phyloP scores from a whole-genome alignment of 1,139 yeast genomes.

The Candida buenavistaensis region DNA sequence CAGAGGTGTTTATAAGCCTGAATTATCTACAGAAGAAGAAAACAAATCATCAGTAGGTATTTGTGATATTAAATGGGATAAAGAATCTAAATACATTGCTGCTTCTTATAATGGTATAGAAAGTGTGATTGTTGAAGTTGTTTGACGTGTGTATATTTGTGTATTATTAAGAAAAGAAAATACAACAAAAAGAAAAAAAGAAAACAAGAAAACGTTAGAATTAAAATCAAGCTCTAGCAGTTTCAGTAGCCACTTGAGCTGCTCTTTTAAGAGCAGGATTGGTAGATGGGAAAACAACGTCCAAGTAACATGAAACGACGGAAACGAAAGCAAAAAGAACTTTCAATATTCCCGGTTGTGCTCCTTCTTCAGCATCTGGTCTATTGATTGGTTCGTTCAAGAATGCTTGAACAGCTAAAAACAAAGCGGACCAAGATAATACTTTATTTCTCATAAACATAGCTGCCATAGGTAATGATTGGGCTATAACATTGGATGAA shows the following conservation, averaged over 20 bases:
- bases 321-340: slow-evolving; percentile 48
- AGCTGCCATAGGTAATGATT: slow-evolving; percentile 70
- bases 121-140: slow-evolving; percentile 32
- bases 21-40: slow-evolving; percentile 9
- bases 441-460: slow-evolving; percentile 56
- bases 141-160: background rate
- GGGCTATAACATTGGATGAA: slow-evolving; percentile 46
- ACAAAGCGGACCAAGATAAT: slow-evolving; percentile 58
- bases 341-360: slow-evolving; percentile 46
- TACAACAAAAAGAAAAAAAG: background rate
- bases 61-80: slow-evolving; percentile 47
- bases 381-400: slow-evolving; percentile 49
- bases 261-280: slow-evolving; percentile 28
- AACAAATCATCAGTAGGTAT: slow-evolving; percentile 26
- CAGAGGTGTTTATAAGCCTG: slow-evolving; percentile 24
- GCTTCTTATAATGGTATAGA: slow-evolving; percentile 45
- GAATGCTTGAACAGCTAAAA: slow-evolving; percentile 51
- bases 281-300: slow-evolving; percentile 41
- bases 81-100: slow-evolving; percentile 29
- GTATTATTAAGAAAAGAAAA: background rate
- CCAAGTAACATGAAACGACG: slow-evolving; percentile 54
- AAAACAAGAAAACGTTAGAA: background rate
- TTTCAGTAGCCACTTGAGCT: slow-evolving; percentile 18
- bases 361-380: slow-evolving; percentile 24
- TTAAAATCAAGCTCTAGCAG: slow-evolving; percentile 17